Percentiles rank a stretch among this genome's conserved stretches.
These are phyloP conservation scores for Clonostachys solani DNA, from an alignment of 2,329 filamentous ascomycete species.

Conservation along the genomic window DNA sequence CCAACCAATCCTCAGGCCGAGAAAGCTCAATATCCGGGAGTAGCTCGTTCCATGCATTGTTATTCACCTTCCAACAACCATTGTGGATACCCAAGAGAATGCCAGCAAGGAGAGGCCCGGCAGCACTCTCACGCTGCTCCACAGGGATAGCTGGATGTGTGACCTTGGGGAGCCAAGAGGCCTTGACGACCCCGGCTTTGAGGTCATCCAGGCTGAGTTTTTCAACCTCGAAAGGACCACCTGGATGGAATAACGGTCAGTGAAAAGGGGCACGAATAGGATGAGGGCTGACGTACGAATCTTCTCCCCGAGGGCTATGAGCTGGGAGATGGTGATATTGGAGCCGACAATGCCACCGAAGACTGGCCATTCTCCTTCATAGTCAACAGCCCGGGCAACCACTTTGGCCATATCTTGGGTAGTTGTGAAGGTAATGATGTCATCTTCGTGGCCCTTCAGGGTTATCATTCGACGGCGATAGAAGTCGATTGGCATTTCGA, in stretches of 20 bases:
- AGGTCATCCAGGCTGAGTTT: slow-evolving; percentile 11
- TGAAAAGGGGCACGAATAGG: background rate
- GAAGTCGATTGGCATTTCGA: slow-evolving; percentile 31
- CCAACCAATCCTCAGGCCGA: slow-evolving; percentile 31
- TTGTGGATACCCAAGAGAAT: slow-evolving; percentile 25
- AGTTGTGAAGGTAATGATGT: slow-evolving; percentile 35
- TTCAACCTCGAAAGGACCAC: slow-evolving; percentile 10
- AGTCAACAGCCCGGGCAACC: slow-evolving; percentile 34
- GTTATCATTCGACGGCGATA: slow-evolving; percentile 33
- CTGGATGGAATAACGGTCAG: slow-evolving; percentile 3
- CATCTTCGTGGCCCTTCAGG: slow-evolving; percentile 34
- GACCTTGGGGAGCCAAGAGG: slow-evolving; percentile 12
- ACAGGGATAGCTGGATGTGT: slow-evolving; percentile 10
- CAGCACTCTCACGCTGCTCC: slow-evolving; percentile 11
- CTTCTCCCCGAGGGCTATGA: slow-evolving; percentile 32
- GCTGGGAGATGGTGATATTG: slow-evolving; percentile 22
- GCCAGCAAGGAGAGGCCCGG: slow-evolving; percentile 19
- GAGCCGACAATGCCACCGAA: slow-evolving; percentile 33
- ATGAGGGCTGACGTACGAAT: slow-evolving; percentile 26
- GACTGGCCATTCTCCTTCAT: slow-evolving; percentile 35
- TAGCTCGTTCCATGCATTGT: slow-evolving; percentile 37
- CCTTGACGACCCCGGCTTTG: slow-evolving; percentile 10
- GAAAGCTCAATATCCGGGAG: slow-evolving; percentile 38
- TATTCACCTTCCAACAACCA: slow-evolving; percentile 28
- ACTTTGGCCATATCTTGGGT: slow-evolving; percentile 34